phyloP scores from a whole-genome alignment of 1,139 yeast genomes.

The Lodderomyces parapsilosis region DNA sequence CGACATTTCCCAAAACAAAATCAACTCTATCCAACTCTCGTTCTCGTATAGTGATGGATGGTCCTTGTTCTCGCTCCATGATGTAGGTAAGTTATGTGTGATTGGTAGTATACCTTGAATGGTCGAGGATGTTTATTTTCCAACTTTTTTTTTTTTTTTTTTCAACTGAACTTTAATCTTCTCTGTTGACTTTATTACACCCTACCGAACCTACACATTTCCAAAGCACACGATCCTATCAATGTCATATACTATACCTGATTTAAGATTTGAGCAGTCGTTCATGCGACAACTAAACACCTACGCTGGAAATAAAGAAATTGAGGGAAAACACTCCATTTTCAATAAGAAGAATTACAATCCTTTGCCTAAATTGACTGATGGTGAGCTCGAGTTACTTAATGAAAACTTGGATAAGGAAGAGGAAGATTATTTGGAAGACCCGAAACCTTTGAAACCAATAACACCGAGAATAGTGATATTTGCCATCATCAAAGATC shows the following conservation, averaged over 20 bases:
- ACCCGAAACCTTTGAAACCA: constrained; percentile 26
- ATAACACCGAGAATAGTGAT: constrained; percentile 49
- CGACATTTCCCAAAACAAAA: constrained; percentile 84
- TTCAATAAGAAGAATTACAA: constrained; percentile 3
- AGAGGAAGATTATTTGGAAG: constrained; percentile 15
- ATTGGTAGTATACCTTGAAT: too few species aligned
- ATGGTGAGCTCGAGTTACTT: constrained; percentile 23
- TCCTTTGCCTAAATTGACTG: constrained; percentile 18
- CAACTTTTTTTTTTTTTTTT: background rate
- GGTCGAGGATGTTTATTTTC: too few species aligned
- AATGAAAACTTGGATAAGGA: constrained; percentile 23
- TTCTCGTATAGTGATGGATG: constrained; percentile 85
- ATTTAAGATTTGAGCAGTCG: constrained; percentile 62
- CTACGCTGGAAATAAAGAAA: constrained; percentile 25
- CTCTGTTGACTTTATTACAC: too few species aligned
- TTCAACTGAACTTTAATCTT: too few species aligned
- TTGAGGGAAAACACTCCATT: constrained; percentile 3
- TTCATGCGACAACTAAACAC: constrained; percentile 49
- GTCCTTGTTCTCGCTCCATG: constrained; percentile 43
- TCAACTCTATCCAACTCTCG: constrained; percentile 86
- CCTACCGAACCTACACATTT: too few species aligned
- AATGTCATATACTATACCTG: constrained; percentile 49
- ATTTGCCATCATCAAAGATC: constrained; percentile 62
- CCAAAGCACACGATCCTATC: too few species aligned
- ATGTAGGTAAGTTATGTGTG: constrained; percentile 14